phyloP scores from a whole-genome alignment of 257 asterid genomes.

The Perilla frutescens region DNA sequence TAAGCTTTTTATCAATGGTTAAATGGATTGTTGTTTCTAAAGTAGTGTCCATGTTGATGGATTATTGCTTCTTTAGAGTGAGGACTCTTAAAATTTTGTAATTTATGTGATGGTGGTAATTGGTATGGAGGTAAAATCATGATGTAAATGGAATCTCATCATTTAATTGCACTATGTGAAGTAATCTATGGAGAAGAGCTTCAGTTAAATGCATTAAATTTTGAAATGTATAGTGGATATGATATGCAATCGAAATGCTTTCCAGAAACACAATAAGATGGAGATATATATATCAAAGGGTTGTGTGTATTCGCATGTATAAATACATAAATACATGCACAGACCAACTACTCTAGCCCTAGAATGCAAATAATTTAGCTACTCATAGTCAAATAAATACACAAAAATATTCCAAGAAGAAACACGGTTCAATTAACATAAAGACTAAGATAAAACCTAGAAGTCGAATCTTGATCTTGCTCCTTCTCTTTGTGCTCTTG shows the following conservation, averaged over 20 bases:
- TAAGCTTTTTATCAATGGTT: not conserved
- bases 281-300: not conserved
- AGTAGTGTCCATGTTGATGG: not conserved
- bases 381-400: too few species aligned
- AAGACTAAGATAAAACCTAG: too few species aligned
- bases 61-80: not conserved
- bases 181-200: too few species aligned
- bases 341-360: too few species aligned
- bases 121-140: not conserved
- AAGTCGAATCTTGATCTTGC: too few species aligned
- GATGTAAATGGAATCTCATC: not conserved
- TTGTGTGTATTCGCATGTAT: not conserved
- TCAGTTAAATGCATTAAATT: not conserved
- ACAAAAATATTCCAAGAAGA: too few species aligned
- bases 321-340: not conserved
- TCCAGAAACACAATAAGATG: not conserved
- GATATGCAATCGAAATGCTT: too few species aligned
- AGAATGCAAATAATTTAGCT: too few species aligned
- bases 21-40: not conserved
- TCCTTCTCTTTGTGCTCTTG: too few species aligned
- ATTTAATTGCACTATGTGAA: not conserved
- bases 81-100: not conserved
- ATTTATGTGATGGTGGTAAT: not conserved
- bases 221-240: too few species aligned
- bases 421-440: too few species aligned